A percentile compares a stretch with the other conserved stretches of the same genome.
Conservation (phyloP, 1,284 basidiomycete species). For the Fomitopsis pinicola region DNA sequence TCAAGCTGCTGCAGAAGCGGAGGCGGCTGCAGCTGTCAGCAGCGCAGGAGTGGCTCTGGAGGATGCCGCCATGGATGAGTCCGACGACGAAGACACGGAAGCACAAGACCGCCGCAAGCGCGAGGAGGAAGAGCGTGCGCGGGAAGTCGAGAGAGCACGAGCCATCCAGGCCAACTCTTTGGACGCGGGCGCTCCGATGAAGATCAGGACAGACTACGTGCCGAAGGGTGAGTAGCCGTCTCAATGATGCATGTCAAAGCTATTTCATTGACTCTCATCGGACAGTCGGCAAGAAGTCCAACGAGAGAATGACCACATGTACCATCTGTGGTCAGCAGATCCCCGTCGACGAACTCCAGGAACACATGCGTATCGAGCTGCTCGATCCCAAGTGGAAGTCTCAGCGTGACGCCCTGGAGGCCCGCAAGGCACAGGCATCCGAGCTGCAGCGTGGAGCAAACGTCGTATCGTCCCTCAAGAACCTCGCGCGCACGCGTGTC, state of each 20-base stretch:
- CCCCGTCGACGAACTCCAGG: constrained; percentile 90
- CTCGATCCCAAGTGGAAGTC: constrained; percentile 98
- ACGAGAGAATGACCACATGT: constrained; percentile 80
- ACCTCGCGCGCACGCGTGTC: constrained; percentile 86
- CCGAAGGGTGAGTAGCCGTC: constrained; percentile 70
- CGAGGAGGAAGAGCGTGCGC: constrained; percentile 73
- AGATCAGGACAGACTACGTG: constrained; percentile 96
- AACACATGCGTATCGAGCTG: constrained; percentile 98
- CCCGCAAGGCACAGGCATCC: constrained; percentile 85
- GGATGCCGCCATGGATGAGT: constrained; percentile 73
- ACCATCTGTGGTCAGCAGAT: constrained; percentile 93
- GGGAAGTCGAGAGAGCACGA: constrained; percentile 74
- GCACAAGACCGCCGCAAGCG: constrained; percentile 57
- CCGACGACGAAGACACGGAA: constrained; percentile 74
- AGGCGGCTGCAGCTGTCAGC: constrained; percentile 68
- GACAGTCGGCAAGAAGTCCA: constrained; percentile 65
- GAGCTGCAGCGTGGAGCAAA: constrained; percentile 88
- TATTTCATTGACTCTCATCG: constrained; percentile 4
- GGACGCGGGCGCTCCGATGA: constrained; percentile 82
- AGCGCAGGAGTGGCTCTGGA: constrained; percentile 50
- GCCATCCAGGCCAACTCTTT: constrained; percentile 75
- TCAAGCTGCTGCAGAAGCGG: constrained; percentile 76
- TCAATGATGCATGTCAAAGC: neutral
- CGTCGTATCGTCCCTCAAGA: constrained; percentile 86
- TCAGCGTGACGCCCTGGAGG: constrained; percentile 82